Conservation (phyloP, 108 stramenopile genomes). For the Nitzschia sp. region DNA sequence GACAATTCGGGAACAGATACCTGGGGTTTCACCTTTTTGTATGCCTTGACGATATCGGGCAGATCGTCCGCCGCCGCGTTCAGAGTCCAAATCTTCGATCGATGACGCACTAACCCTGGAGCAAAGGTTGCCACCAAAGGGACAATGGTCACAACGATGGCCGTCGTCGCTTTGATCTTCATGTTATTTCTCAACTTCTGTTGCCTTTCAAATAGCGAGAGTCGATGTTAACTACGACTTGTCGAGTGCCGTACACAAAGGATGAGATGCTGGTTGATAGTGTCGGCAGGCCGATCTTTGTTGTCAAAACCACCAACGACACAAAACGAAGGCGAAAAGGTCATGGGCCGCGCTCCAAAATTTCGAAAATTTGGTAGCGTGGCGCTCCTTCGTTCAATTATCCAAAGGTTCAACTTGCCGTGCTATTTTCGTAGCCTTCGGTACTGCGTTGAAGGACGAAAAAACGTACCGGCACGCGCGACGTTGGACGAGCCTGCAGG, state of each 20-base stretch:
- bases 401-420: background rate
- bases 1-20: background rate
- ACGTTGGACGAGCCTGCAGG: too few relatives aligned
- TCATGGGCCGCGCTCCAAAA: too few relatives aligned
- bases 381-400: too few relatives aligned
- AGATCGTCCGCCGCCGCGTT: background rate
- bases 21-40: conserved; percentile 7
- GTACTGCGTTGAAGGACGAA: background rate
- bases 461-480: background rate
- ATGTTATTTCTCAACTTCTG: background rate
- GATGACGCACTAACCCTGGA: background rate
- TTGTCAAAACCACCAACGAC: too few relatives aligned
- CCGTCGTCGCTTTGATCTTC: background rate
- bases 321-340: too few relatives aligned
- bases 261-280: too few relatives aligned
- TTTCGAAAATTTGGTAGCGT: too few relatives aligned
- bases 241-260: too few relatives aligned
- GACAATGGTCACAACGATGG: background rate
- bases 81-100: background rate
- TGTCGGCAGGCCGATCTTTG: too few relatives aligned
- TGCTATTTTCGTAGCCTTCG: background rate
- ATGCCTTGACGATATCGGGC: conserved; percentile 6
- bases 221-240: too few relatives aligned
- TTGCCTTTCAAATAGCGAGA: too few relatives aligned
- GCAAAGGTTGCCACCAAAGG: conserved; percentile 6